A percentile compares a stretch with the other conserved stretches of the same genome.
Evolutionary conservation across 805 yeast species (phyloP).

Genomic region (Metschnikowia hibisci): DNA sequence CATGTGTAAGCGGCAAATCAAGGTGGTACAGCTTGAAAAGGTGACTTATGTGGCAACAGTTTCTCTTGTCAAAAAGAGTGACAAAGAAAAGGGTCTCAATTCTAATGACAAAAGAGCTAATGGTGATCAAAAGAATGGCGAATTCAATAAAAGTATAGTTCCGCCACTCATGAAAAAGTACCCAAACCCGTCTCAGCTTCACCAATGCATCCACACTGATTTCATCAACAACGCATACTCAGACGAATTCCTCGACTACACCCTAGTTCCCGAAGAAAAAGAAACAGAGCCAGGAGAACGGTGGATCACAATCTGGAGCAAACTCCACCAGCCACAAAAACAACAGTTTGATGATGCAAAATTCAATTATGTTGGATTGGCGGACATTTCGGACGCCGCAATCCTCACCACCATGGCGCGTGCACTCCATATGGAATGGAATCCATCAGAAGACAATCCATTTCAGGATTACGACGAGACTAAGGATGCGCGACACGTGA

Average conservation of each 20-base stretch:
- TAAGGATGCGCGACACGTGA: conserved; percentile 29
- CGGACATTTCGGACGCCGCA: conserved; percentile 36
- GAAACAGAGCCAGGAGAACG: conserved; percentile 29
- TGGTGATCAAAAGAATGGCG: no score
- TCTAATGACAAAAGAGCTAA: conserved; percentile 3
- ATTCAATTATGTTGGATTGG: conserved; percentile 35
- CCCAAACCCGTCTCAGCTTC: conserved; percentile 23
- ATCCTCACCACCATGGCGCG: conserved; percentile 41
- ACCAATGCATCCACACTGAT: conserved; percentile 32
- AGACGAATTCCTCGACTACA: conserved; percentile 32
- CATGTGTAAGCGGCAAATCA: conserved; percentile 50
- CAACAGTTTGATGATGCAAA: conserved; percentile 22
- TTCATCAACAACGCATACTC: conserved; percentile 36
- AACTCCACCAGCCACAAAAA: conserved; percentile 24
- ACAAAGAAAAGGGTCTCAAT: neutral
- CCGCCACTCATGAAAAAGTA: conserved; percentile 23
- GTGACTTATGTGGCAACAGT: conserved; percentile 51
- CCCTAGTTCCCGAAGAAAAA: conserved; percentile 34
- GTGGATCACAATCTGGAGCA: conserved; percentile 41
- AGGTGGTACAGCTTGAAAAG: conserved; percentile 50
- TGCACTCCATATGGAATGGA: conserved; percentile 40
- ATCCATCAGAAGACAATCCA: conserved; percentile 33
- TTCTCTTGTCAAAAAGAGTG: conserved; percentile 30
- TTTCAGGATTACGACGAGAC: conserved; percentile 29
- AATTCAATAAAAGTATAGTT: neutral